Evolutionary conservation across 495 filamentous ascomycete genomes (phyloP), one percentile per base, ranked within the genome.

Genomic region (Talaromyces nanjingensis): DNA sequence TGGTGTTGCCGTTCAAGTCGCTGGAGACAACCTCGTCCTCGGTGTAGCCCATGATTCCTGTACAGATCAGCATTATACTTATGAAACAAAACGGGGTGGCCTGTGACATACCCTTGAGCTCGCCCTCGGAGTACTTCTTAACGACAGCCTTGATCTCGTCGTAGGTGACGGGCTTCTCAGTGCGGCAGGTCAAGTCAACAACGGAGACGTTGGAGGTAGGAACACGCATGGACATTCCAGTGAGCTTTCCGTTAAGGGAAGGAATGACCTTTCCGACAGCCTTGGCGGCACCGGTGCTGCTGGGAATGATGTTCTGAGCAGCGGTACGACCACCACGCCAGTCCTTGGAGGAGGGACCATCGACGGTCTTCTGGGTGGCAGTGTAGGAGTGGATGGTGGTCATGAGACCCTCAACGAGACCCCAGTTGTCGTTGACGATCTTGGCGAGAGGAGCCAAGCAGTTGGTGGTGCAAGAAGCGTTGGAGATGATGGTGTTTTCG

Each of bases 321-420:
- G 96, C 94, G 71, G 91, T 91, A 81, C 94, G 94, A 72, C 94
- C 94, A 84, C 94, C 94, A 81, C 94, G 88, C 94, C 94, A 98
- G 86, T 98, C 94, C 91, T 98, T 98, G 77, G 82, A 81, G 55
- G 94, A 98, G 69, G 94, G 94, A 72, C 92, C 96, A 72, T 98
- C 94, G 70, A 98, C 94, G 67, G 93, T 96, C 90, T 98, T 98
- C 85, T 98, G 94, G 76, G 94, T 98, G 71, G 94, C 96, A 70
- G 94, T 98, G 90, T 98, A 98, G 72, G 94, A 97, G 89, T 98
- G 94, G 79, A 98, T 86, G 66, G 94, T 98, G 79, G 94, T 98
- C 94, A 98, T 98, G 69, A 98, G 89, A 84, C 96, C 94, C 86
- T 98, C 94, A 76, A 98, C 81, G 79, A 98, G 92, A 78, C 83